Conservation (phyloP, 306 rosid species). For the Malus domestica region ASM211411v1 NC_041798.1:30330501-30331000, state of each 20-base stretch:
- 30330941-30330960: slow-evolving; percentile 82
- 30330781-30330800: neutral
- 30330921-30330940: slow-evolving; percentile 94
- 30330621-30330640: slow-evolving; percentile 84
- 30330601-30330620: slow-evolving; percentile 22
- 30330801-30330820: neutral
- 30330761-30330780: neutral
- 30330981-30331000: slow-evolving; percentile 85
- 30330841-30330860: neutral
- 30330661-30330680: slow-evolving; percentile 94
- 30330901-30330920: slow-evolving; percentile 43
- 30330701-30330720: neutral
- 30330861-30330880: neutral
- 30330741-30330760: too few relatives aligned
- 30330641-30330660: slow-evolving; percentile 89
- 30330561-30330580: slow-evolving; percentile 15
- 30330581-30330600: slow-evolving; percentile 23
- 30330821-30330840: neutral
- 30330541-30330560: slow-evolving; percentile 21
- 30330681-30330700: slow-evolving; percentile 59
- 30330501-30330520: neutral
- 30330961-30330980: slow-evolving; percentile 82
- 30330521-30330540: slow-evolving; percentile 46
- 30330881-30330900: neutral
- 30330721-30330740: neutral